Base-by-base conservation (phyloP, 2,329 filamentous ascomycete species). In the Ceratocystis huliohia region DNA sequence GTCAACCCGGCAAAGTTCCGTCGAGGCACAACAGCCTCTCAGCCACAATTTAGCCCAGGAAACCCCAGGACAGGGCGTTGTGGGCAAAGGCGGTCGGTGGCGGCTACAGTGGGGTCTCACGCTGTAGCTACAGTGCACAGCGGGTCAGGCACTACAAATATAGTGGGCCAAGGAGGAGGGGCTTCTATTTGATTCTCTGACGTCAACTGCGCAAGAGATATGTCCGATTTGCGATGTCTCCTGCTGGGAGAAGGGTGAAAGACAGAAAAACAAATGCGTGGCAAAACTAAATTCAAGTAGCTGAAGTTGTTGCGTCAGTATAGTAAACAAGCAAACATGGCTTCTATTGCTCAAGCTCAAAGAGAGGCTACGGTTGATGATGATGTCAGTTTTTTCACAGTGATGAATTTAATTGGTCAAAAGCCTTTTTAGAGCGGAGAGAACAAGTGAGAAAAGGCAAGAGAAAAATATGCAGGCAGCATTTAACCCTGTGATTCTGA, bases 341-440 rank as follows among this genome's bases (percentile, higher is more conserved):
- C 30, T 33, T 33, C 30, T 33, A 33, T 48, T 48, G 64, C 44
- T 1, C 45, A 48, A 20, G 17, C 45, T 7, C 45, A n/a, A 48
- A 53, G 22, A 53, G 41, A 37, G 37, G 63, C 13, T 33, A 28
- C 53, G 1, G 53, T 4, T 2, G 48, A 22, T 57, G 50, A 57
- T 57, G 53, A 57, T 57, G 53, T 57, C 53, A 57, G 53, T 57
- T 57, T 57, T 57, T 57, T 57, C 6, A 7, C 53, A 30, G 53
- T 7, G 5, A 13, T n/a, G 6, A 13, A 13, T 57, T 15, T 57
- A 17, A 57, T 57, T 57, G 53, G 53, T 10, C 30, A 28, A 7
- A 7, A 28, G 22, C 10, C 53, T 28, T 33, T 53, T 33, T 28
- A 57, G 53, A 50, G 53, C 53, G 53, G 53, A 28, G 30, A 33